phyloP scores from a whole-genome alignment of 768 basidiomycete genomes.

The Leccinellum albellum region DNA sequence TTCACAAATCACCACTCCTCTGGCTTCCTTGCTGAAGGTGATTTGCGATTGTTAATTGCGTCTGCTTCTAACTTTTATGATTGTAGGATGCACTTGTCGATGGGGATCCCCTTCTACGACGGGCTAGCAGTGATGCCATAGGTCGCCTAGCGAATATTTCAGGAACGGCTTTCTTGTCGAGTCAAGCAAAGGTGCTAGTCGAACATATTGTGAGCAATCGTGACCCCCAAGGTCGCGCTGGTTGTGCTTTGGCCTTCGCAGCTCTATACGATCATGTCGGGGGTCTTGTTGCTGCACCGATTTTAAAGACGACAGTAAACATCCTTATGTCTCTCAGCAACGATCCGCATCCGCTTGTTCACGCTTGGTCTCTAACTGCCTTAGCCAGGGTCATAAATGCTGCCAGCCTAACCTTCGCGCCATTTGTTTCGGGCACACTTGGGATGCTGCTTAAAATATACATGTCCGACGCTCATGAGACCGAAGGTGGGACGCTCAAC shows the following conservation, averaged over 20 bases:
- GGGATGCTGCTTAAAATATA: slow-evolving; percentile 91
- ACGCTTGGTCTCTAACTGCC: slow-evolving; percentile 88
- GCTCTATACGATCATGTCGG: slow-evolving; percentile 91
- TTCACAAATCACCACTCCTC: slow-evolving; percentile 52
- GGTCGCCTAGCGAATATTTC: slow-evolving; percentile 83
- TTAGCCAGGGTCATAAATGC: slow-evolving; percentile 85
- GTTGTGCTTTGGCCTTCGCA: slow-evolving; percentile 89
- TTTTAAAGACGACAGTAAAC: slow-evolving; percentile 93
- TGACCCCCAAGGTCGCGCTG: slow-evolving; percentile 87
- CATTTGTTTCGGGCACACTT: slow-evolving; percentile 83
- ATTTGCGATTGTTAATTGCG: slow-evolving; percentile 14
- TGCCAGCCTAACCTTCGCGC: slow-evolving; percentile 86
- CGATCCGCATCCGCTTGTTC: slow-evolving; percentile 95
- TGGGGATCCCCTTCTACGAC: slow-evolving; percentile 70
- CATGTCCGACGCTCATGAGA: slow-evolving; percentile 84
- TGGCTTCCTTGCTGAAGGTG: slow-evolving; percentile 79
- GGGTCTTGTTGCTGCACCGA: slow-evolving; percentile 88
- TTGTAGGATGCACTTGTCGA: slow-evolving; percentile 75
- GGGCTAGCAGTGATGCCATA: slow-evolving; percentile 81
- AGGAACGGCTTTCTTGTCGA: slow-evolving; percentile 78
- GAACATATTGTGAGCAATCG: slow-evolving; percentile 94
- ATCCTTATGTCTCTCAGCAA: slow-evolving; percentile 92
- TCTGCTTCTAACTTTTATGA: slow-evolving; percentile 5
- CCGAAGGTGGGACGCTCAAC: slow-evolving; percentile 80
- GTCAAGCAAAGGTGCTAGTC: slow-evolving; percentile 85